Base-by-base conservation (phyloP, 2,329 filamentous ascomycete genomes). In the Aspergillus sp. region DNA sequence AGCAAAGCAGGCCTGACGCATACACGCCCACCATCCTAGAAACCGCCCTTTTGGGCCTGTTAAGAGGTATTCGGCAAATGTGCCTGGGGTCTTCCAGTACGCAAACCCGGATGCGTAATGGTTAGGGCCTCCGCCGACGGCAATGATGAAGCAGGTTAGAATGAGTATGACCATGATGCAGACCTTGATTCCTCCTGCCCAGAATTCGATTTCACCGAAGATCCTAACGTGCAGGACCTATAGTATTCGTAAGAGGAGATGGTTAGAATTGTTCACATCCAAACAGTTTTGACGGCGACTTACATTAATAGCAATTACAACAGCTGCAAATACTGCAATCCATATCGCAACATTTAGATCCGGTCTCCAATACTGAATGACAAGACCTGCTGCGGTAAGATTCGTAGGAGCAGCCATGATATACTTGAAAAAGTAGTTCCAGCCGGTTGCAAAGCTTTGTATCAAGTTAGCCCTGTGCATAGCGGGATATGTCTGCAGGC, bases 341-440 rank as follows among this genome's bases (percentile, higher is more conserved):
- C 57, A 57, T 27, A 60, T 40, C 3, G 25, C 57, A 1, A 57
- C 57, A 15, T 57, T 60, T 2, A 57, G 25, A 14, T 52, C 50
- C 1, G 53, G 49, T 17, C 31, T 37, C 57, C 54, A 60, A 23
- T 60, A 59, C 14, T 51, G 51, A 27, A 57, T 39, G 21, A 57
- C 45, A 11, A 55, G n/a, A 2, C 58, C 55, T 3, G 58, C 15
- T 3, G 54, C 57, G 15, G 53, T 59, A 3, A 59, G 49, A 17
- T 51, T 56, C 11, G 43, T 59, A 11, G 57, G 35, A 19, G 40
- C 17, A 3, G 39, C n/a, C 8, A 56, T 43, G 7, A 44, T 37
- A 17, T 59, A 56, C 25, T 48, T 56, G 41, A 56, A 47, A 35
- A 59, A 59, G 17, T 60, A 60, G 23, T 57, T 57, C 58, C 27